Percentiles rank a stretch among this genome's conserved stretches.
Conservation (phyloP, 495 filamentous ascomycete species). For the Thermochaetoides thermophila region DNA sequence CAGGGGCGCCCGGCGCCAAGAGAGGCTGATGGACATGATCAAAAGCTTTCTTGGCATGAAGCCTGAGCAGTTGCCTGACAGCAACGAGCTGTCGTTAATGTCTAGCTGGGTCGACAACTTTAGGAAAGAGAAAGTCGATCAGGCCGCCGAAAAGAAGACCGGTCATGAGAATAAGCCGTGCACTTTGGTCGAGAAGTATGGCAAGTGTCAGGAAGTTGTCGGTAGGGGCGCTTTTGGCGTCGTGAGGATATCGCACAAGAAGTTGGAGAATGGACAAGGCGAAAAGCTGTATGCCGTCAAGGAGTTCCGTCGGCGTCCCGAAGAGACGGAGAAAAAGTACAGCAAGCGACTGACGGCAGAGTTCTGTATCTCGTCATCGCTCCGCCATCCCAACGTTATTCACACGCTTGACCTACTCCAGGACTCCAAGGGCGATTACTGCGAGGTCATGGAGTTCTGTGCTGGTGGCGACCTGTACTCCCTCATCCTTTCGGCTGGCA, state of each 20-base stretch:
- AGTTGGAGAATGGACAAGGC: conserved; percentile 61
- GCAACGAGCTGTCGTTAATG: conserved; percentile 83
- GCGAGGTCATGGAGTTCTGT: conserved; percentile 99
- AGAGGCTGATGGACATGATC: conserved; percentile 88
- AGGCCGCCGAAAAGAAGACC: conserved; percentile 55
- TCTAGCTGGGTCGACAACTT: conserved; percentile 93
- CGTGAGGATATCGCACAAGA: conserved; percentile 95
- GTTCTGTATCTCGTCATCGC: conserved; percentile 95
- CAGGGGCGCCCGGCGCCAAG: conserved; percentile 75
- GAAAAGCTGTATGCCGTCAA: conserved; percentile 97
- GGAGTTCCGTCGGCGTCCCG: conserved; percentile 86
- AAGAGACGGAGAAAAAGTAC: conserved; percentile 91
- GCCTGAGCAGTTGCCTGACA: conserved; percentile 55
- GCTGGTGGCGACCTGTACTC: conserved; percentile 95
- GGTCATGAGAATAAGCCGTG: conserved; percentile 63
- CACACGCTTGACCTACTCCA: conserved; percentile 91
- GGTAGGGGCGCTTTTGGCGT: conserved; percentile 97
- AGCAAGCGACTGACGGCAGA: conserved; percentile 96
- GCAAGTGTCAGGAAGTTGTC: conserved; percentile 95
- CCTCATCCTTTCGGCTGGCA: conserved; percentile 78
- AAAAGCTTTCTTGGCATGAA: conserved; percentile 69
- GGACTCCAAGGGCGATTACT: conserved; percentile 95
- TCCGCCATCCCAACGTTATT: conserved; percentile 96
- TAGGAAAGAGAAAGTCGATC: conserved; percentile 67
- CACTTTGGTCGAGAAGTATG: conserved; percentile 89